These are phyloP conservation scores for Fusarium subglutinans DNA, from an alignment of 2,329 filamentous ascomycete genomes.

Conservation along the genomic window DNA sequence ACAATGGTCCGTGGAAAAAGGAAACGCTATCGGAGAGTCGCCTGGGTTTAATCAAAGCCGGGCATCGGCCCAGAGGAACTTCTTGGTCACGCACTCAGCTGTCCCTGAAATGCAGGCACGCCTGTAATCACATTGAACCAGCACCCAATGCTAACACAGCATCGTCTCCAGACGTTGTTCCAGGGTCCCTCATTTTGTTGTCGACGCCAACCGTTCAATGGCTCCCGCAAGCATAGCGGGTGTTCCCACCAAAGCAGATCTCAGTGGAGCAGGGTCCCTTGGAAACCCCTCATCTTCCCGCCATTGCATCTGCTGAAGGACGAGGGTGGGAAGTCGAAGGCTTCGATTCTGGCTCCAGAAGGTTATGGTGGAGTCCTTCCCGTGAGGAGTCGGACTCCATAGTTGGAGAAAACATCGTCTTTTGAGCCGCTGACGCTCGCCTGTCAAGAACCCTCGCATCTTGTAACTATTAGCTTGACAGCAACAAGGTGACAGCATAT, in stretches of 20 bases:
- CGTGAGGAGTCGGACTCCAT: slow-evolving; percentile 42
- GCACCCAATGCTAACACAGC: background rate
- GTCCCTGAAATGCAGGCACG: slow-evolving; percentile 28
- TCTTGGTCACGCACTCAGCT: slow-evolving; percentile 10
- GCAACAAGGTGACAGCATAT: background rate
- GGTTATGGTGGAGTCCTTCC: slow-evolving; percentile 43
- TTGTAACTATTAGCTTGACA: slow-evolving; percentile 18
- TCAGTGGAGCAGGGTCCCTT: slow-evolving; percentile 41
- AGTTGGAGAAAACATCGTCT: slow-evolving; percentile 40
- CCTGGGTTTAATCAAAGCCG: slow-evolving; percentile 19
- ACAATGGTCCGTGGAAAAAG: slow-evolving; percentile 22
- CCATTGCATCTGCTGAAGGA: slow-evolving; percentile 41
- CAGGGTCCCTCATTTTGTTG: slow-evolving; percentile 35
- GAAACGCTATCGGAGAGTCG: slow-evolving; percentile 22
- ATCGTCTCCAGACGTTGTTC: slow-evolving; percentile 1
- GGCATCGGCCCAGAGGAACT: slow-evolving; percentile 10
- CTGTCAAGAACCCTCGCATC: slow-evolving; percentile 23
- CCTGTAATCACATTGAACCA: slow-evolving; percentile 8
- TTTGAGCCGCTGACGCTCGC: slow-evolving; percentile 42
- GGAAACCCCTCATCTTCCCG: slow-evolving; percentile 44
- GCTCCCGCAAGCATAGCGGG: slow-evolving; percentile 41
- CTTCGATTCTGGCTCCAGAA: slow-evolving; percentile 46
- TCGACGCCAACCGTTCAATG: slow-evolving; percentile 41
- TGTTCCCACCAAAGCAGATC: slow-evolving; percentile 43
- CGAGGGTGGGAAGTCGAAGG: slow-evolving; percentile 39